Base-by-base conservation (phyloP, 2,329 filamentous ascomycete genomes). In the Cladobotryum mycophilum region DNA sequence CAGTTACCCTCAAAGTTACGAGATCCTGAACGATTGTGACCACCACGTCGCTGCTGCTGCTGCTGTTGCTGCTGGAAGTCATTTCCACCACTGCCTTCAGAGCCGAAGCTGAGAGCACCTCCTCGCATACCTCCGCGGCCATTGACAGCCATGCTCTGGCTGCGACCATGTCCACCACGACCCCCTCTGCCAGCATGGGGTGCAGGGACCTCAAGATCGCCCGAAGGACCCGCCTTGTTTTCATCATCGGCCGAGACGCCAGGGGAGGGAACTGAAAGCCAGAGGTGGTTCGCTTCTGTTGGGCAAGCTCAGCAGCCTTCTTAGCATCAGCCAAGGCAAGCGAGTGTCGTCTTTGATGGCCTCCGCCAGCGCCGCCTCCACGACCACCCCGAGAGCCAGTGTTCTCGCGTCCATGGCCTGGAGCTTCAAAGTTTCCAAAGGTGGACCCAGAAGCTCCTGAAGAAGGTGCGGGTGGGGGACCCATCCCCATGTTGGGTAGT, bases 1-100 rank as follows among this genome's bases (percentile, higher is more conserved):
- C 93, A 99, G 71, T 99, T 99, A 62, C 91, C 85, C 60, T 99
- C 93, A 64, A 97, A 97, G 71, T 97, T 99, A 56, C 93, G 84
- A 20, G 93, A 99, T 11, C 82, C 82, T 33, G 85, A 86, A 55
- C 93, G 83, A 56, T 81, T 85, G 67, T 99, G 93, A 51, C 89
- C 86, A 40, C 86, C 88, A 60, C 86, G 84, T 60, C 89, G 87
- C 58, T 83, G 78, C 6, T 30, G 25, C 9, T 30, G 25, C 25
- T 30, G 78, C 25, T 30, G 25, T 8, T 30, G 25, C 25, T 30
- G 25, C 59, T 83, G 78, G 64, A 90, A 87, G 58, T 93, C 89
- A 55, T 58, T 65, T 41, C 65, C 67, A 36, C 70, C 70, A 35
- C 17, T 15, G 22, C 12, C 20, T 22, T 52, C 52, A 41, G 41